These are phyloP conservation scores for Entoloma clypeatum DNA, from an alignment of 1,284 basidiomycete genomes.

Conservation along the genomic window DNA sequence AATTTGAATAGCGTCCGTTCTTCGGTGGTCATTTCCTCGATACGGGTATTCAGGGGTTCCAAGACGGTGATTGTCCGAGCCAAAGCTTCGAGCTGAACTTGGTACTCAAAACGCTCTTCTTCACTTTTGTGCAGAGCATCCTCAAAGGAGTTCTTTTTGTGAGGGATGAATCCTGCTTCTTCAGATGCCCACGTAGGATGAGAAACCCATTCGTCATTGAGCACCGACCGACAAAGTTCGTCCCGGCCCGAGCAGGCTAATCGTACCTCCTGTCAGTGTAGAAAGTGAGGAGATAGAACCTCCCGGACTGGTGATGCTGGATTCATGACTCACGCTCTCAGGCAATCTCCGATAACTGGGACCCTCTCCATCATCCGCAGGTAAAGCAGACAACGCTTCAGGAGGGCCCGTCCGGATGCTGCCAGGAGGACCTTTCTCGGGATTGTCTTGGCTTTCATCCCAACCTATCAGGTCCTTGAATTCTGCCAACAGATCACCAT, in stretches of 20 bases:
- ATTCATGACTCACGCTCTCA: constrained; percentile 71
- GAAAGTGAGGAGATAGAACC: constrained; percentile 2
- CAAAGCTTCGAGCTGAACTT: constrained; percentile 94
- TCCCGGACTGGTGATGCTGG: too few species aligned
- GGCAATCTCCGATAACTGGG: constrained; percentile 94
- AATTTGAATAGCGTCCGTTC: constrained; percentile 85
- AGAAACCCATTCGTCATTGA: constrained; percentile 96
- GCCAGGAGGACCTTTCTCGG: constrained; percentile 74
- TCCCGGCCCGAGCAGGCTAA: constrained; percentile 94
- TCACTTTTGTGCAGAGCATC: constrained; percentile 96
- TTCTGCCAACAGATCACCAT: constrained; percentile 76
- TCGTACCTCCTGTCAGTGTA: constrained; percentile 67
- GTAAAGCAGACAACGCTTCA: constrained; percentile 63
- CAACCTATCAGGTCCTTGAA: constrained; percentile 89
- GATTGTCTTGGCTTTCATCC: constrained; percentile 63
- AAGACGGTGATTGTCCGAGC: constrained; percentile 89
- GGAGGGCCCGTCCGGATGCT: constrained; percentile 68
- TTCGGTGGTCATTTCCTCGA: constrained; percentile 87
- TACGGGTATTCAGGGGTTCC: constrained; percentile 84
- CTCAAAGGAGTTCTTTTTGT: constrained; percentile 97
- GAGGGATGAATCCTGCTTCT: constrained; percentile 88
- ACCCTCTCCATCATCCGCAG: constrained; percentile 71
- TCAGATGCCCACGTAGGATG: constrained; percentile 99
- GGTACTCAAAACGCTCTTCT: constrained; percentile 98
- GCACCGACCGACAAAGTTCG: constrained; percentile 91